Evolutionary conservation across 1,139 yeast genomes (phyloP).

Genomic region (Yarrowia galli): DNA sequence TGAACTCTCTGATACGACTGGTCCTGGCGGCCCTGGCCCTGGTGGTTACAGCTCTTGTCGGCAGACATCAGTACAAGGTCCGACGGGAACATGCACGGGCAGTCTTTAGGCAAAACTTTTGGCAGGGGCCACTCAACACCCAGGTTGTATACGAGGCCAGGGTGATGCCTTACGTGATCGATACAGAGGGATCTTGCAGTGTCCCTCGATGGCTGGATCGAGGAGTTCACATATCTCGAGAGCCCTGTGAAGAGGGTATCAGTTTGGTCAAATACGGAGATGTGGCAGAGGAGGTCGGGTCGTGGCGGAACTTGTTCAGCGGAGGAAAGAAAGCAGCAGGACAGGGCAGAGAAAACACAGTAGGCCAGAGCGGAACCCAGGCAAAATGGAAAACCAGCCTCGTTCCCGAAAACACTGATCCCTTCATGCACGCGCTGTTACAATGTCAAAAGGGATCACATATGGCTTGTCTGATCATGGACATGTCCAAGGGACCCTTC

Average conservation of each 20-base stretch:
- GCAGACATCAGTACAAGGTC: neutral
- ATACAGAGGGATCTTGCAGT: neutral
- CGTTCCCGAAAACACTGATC: neutral
- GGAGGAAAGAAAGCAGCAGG: neutral
- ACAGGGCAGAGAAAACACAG: neutral
- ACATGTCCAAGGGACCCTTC: neutral
- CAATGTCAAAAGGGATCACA: constrained; percentile 1
- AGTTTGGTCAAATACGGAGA: neutral
- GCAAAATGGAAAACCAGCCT: neutral
- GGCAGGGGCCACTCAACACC: neutral
- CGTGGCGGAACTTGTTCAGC: neutral
- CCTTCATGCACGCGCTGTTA: neutral
- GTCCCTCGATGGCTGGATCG: constrained; percentile 12
- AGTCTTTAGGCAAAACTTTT: neutral
- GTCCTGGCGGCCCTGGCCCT: too few species aligned
- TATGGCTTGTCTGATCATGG: constrained; percentile 16
- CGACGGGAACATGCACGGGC: neutral
- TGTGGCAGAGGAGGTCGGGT: too few species aligned
- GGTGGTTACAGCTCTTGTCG: neutral
- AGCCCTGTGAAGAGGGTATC: neutral
- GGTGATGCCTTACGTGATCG: constrained; percentile 21
- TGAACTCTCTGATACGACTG: too few species aligned
- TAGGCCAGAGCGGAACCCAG: neutral
- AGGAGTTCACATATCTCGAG: neutral
- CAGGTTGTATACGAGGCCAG: constrained; percentile 3